Base-by-base conservation (phyloP, 305 asterid genomes). In the Fraxinus angustifolia region DNA sequence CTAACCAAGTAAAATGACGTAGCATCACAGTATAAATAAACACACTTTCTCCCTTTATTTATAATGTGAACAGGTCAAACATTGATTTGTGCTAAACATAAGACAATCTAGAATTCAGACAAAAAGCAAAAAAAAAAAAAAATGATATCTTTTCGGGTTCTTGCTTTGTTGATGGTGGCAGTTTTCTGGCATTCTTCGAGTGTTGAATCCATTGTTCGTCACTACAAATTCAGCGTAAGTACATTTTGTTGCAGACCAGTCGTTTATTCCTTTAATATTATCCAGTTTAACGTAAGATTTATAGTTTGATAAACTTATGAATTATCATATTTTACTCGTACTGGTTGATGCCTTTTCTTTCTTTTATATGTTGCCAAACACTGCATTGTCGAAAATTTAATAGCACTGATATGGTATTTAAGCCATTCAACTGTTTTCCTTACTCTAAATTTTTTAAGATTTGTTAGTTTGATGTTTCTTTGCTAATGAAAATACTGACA, bases 181-280 rank as follows among this genome's bases (percentile, higher is more conserved):
- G 76, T 81, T 50, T 50, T 84, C 62, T 53, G 17, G 42, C 80
- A 77, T 75, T 82, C 87, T 0, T 2, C 71, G 1, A 65, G 74
- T 12, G 91, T 86, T 19, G 86, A 86, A 62, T 84, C 94, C 1
- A 34, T 50, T 31, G 84, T 82, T 79, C 93, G 92, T 36, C 93
- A 81, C 82, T 90, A 89, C 88, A 84, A 87, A 79, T 92, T 92
- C 87, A 79, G 62, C 31, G 96, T 90, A 85, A 83, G 96, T 78
- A 40, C 68, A 65, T 16, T 76, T 8, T 53, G 8, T 36, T 62
- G 75, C 45, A 77, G 84, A 21, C 72, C 72, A 0, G 2, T 62
- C 30, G 30, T 58, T 58, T 8, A 1, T 3, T 23, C 3, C 31
- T 62, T 62, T 23, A 60, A 60, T 60, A 60, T 60, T 60, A 3